These are phyloP conservation scores for button mushroom (Agaricus bisporus) DNA, from an alignment of 768 basidiomycete genomes.

Conservation along the genomic window DNA sequence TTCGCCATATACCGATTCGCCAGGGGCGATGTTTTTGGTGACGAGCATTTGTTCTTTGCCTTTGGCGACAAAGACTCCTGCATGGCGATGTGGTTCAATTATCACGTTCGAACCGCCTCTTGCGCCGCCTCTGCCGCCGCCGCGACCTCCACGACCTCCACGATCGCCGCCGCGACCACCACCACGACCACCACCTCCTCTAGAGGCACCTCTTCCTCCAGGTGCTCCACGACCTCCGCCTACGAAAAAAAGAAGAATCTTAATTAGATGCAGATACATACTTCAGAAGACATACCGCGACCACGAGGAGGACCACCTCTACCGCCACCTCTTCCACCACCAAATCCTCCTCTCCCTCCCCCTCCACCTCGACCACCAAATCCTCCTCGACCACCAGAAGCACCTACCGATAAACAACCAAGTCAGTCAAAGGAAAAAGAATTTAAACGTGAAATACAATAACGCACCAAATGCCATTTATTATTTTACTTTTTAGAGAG, in stretches of 20 bases:
- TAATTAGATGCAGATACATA: not conserved
- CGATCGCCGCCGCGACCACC: constrained; percentile 37
- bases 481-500: too few species aligned
- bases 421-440: too few species aligned
- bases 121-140: constrained; percentile 54
- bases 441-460: too few species aligned
- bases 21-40: constrained; percentile 96
- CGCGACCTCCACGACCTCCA: constrained; percentile 31
- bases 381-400: constrained; percentile 55
- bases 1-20: constrained; percentile 97
- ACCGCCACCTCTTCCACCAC: constrained; percentile 34
- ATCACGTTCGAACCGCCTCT: constrained; percentile 84
- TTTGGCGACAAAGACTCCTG: constrained; percentile 93
- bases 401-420: constrained; percentile 23
- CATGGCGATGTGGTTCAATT: constrained; percentile 91
- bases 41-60: constrained; percentile 97
- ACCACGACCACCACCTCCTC: constrained; percentile 31
- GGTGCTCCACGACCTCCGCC: constrained; percentile 23
- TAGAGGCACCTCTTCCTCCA: constrained; percentile 29
- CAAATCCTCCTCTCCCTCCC: constrained; percentile 17
- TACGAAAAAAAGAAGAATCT: constrained; percentile 1
- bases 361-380: constrained; percentile 25
- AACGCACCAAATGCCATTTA: too few species aligned
- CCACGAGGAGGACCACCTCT: constrained; percentile 34
- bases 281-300: constrained; percentile 14